Evolutionary conservation across 2,329 filamentous ascomycete genomes (phyloP), one percentile per base, ranked within the genome.

Genomic region (Sclerotinia trifoliorum): DNA sequence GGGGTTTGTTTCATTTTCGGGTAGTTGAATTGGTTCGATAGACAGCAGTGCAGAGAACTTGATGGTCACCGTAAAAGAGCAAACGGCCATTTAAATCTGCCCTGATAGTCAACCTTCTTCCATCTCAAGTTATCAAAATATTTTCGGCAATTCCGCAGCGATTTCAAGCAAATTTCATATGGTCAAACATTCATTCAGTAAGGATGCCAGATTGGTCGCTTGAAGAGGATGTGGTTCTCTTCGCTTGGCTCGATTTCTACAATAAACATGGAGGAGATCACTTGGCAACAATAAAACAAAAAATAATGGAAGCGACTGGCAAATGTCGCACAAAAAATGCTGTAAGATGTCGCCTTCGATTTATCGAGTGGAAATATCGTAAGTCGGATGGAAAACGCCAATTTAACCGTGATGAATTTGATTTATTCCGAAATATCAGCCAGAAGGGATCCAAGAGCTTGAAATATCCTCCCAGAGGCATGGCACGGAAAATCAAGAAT

Each of bases 171-270:
- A 35, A 21, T 26, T 3, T 17, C 44, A 11, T 17, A 2, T 17
- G 19, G 42, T 13, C 42, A 24, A 7, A 19, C 0, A 8, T 21
- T 58, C 42, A 62, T n/a, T 35, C n/a, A 46, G 19, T 39, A 10
- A 56, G 6, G n/a, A 52, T 64, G 61, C 1, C 7, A 8, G 21
- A 15, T 44, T 62, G 49, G 48, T 24, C n/a, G 11, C 26, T 39
- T 19, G 35, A 39, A 6, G 68, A 67, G 21, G 19, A 57, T 10
- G 46, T 68, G 1, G 32, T n/a, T 19, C 49, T 67, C 1, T 49
- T 69, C 46, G 56, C 65, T 21, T 71, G 69, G 66, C 66, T 70
- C 15, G 56, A 68, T 32, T 67, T 69, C 21, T 68, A 65, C 42
- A 48, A 17, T 29, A 6, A 54, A 26, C 24, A 35, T 0, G 39